Conservation (phyloP, 371 early-diverging fungal genomes). For the Mitosporidium daphniae region DNA sequence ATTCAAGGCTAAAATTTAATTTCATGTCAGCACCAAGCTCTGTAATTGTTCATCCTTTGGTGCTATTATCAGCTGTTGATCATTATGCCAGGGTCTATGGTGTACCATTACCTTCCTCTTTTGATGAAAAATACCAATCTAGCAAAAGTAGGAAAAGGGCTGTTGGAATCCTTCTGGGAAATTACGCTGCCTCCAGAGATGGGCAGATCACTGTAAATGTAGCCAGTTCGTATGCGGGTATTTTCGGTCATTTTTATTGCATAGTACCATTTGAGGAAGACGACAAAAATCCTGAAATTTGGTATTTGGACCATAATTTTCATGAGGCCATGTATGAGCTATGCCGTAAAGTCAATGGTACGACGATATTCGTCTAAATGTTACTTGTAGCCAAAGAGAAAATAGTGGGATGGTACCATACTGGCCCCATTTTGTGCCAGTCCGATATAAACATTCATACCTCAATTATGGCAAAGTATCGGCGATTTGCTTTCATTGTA, state of each 20-base stretch:
- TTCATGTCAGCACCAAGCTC: no score
- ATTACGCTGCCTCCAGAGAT: constrained; percentile 23
- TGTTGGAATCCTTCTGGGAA: constrained; percentile 90
- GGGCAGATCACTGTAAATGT: no score
- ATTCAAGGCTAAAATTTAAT: no score
- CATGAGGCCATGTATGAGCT: constrained; percentile 93
- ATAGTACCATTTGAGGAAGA: constrained; percentile 94
- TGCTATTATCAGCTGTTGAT: constrained; percentile 86
- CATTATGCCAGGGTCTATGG: constrained; percentile 94
- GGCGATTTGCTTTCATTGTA: no score
- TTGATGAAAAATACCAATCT: no score
- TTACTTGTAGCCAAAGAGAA: constrained; percentile 54
- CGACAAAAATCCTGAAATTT: constrained; percentile 71
- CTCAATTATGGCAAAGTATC: constrained; percentile 10
- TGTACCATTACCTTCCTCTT: no score
- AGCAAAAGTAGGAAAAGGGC: constrained; percentile 76
- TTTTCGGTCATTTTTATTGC: background rate
- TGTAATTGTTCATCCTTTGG: constrained; percentile 84
- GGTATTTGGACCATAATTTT: constrained; percentile 97
- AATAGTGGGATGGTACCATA: constrained; percentile 98
- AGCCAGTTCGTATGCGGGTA: constrained; percentile 91
- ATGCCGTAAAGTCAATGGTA: constrained; percentile 95
- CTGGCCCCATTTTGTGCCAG: constrained; percentile 74
- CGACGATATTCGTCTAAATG: constrained; percentile 1
- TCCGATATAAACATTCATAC: constrained; percentile 94